Evolutionary conservation across 2,329 filamentous ascomycete species (phyloP), one percentile per base, ranked within the genome.

Genomic region (Fusarium tricinctum): DNA sequence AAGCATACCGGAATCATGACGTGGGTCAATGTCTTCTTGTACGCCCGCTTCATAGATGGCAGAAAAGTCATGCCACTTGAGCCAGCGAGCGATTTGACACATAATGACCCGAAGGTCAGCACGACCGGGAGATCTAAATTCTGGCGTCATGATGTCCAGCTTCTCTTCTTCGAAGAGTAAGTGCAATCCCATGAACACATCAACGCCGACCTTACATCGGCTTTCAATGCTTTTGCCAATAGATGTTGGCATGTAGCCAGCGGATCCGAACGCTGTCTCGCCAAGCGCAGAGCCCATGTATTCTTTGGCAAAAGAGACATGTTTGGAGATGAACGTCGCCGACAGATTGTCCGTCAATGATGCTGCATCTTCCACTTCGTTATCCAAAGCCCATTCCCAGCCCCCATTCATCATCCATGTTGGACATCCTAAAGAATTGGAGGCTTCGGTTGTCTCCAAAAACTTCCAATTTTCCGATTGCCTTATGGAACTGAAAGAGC

Each of bases 111-210:
- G 87, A 22, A 98, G 73, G 47, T 86, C 83, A 12, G 79, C 77
- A 26, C 81, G 79, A 0, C 83, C 81, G 0, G 82, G 80, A 5
- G 82, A 82, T 3, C 73, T 68, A 39, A 81, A 80, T 50, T 85
- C 83, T 0, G 83, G 79, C 0, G 79, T 78, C 65, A 84, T 82
- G 6, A 90, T 86, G 63, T 92, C 88, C 3, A 99, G 85, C 75
- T 97, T 98, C 66, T 92, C 86, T 76, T 99, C 96, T 77, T 99
- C 95, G 0, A 92, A 86, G n/a, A 97, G 82, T 5, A 98, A 83
- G 79, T 99, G 96, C 14, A 99, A 82, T 1, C 88, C 91, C 68
- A 97, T 82, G 38, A 95, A 86, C 51, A 92, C 84, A 73, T 92
- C 87, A 75, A 91, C 81, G 33, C 91, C 84, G 55, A 89, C 80